phyloP scores from a whole-genome alignment of 805 yeast species.

The Monosporozyma solicola region DNA sequence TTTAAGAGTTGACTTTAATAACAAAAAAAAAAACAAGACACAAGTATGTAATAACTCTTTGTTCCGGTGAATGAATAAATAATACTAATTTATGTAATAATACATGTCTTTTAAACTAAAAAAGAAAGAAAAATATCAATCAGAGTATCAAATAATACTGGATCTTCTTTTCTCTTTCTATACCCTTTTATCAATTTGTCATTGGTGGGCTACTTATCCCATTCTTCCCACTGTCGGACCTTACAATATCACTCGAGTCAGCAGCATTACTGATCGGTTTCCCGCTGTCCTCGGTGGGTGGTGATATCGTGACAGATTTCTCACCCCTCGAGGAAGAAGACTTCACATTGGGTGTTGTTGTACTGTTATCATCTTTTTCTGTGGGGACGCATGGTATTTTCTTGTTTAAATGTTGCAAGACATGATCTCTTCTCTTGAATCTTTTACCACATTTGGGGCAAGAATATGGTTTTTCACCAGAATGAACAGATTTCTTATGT shows the following conservation, averaged over 20 bases:
- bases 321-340: not conserved
- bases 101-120: not conserved
- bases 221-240: not conserved
- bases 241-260: not conserved
- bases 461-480: constrained; percentile 32
- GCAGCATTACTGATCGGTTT: not conserved
- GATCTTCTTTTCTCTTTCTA: not conserved
- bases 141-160: not conserved
- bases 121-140: not conserved
- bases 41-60: not conserved
- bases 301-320: not conserved
- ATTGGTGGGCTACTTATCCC: not conserved
- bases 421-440: constrained; percentile 33
- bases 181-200: not conserved
- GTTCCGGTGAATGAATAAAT: not conserved
- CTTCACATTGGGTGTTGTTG: not conserved
- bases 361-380: not conserved
- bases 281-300: not conserved
- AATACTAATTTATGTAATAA: not conserved
- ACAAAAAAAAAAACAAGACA: not conserved
- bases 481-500: constrained; percentile 32
- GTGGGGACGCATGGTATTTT: constrained; percentile 27
- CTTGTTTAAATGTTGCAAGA: constrained; percentile 30
- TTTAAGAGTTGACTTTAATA: not conserved
- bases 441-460: constrained; percentile 32